phyloP scores from a whole-genome alignment of 352 stramenopile genomes.

The Pythium oligandrum region DNA sequence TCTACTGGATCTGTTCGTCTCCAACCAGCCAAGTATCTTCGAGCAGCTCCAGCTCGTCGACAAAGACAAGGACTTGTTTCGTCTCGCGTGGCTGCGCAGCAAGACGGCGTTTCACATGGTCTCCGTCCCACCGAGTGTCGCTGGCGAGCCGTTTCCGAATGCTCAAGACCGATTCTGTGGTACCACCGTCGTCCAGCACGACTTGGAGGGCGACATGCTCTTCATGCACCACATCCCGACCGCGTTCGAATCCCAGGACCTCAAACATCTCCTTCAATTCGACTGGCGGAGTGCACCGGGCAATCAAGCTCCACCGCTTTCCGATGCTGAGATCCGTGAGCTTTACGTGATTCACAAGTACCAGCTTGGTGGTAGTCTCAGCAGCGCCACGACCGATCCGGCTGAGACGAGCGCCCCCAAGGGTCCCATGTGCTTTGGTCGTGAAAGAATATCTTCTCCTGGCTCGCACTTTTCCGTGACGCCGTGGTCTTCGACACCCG shows the following conservation, averaged over 20 bases:
- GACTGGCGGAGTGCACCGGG: no score
- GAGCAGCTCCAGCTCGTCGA: conserved; percentile 12
- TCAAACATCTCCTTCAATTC: no score
- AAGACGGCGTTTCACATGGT: conserved; percentile 19
- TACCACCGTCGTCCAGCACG: conserved; percentile 20
- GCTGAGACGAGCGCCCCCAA: no score
- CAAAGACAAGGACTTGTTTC: conserved; percentile 21
- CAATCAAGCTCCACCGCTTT: no score
- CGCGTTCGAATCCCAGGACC: background rate
- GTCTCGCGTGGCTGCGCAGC: conserved; percentile 21
- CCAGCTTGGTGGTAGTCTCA: no score
- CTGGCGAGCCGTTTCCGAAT: background rate
- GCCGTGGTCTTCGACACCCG: no score
- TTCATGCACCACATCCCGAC: conserved; percentile 15
- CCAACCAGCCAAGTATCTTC: conserved; percentile 18
- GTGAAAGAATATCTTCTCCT: no score
- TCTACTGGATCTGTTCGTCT: conserved; percentile 14
- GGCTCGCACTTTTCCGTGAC: no score
- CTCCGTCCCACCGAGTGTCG: conserved; percentile 8
- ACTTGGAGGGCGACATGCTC: conserved; percentile 8
- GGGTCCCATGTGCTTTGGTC: no score
- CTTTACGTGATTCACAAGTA: no score
- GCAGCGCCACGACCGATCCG: no score
- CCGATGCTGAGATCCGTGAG: no score
- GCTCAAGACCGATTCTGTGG: conserved; percentile 16